A percentile compares a stretch with the other conserved stretches of the same genome.
Evolutionary conservation across 371 early-diverging fungal genomes (phyloP).

Genomic region (Rhizomucor miehei): DNA sequence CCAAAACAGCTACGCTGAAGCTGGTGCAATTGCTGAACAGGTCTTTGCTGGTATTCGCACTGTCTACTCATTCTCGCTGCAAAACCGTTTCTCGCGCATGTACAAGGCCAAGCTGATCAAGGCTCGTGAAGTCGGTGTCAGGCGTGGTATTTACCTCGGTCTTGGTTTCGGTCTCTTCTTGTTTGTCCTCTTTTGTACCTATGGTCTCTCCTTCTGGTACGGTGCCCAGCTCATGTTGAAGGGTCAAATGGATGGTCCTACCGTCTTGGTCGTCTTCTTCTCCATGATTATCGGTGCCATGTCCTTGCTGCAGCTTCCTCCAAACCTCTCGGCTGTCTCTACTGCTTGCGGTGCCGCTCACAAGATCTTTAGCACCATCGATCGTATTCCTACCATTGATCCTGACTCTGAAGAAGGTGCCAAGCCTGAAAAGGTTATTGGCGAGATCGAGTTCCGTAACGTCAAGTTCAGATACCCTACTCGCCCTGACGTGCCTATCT

Average conservation of each 20-base stretch:
- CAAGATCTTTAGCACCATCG: conserved; percentile 73
- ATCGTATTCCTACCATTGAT: conserved; percentile 70
- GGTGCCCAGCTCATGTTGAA: conserved; percentile 59
- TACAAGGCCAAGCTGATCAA: conserved; percentile 57
- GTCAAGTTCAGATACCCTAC: conserved; percentile 74
- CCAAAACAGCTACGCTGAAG: conserved; percentile 44
- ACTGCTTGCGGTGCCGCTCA: conserved; percentile 66
- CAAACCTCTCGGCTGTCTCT: conserved; percentile 56
- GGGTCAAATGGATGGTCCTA: conserved; percentile 40
- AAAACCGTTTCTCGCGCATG: conserved; percentile 61
- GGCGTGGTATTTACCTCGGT: conserved; percentile 52
- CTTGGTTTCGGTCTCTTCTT: conserved; percentile 61
- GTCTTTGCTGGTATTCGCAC: conserved; percentile 86
- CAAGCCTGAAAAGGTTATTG: conserved; percentile 46
- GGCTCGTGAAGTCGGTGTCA: conserved; percentile 57
- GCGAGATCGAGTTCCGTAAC: conserved; percentile 67
- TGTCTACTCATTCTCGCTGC: conserved; percentile 80
- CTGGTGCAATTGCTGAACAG: conserved; percentile 56
- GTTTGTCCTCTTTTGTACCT: conserved; percentile 63
- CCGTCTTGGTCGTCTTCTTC: conserved; percentile 65
- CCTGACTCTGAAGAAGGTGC: conserved; percentile 53
- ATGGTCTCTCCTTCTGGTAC: conserved; percentile 81
- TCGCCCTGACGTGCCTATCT: conserved; percentile 62
- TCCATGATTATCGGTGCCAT: conserved; percentile 60
- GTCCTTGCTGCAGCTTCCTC: conserved; percentile 45